Percentiles rank a stretch among this genome's conserved stretches.
Conservation (phyloP, 2,329 filamentous ascomycete species). For the Fusarium sp. region DNA sequence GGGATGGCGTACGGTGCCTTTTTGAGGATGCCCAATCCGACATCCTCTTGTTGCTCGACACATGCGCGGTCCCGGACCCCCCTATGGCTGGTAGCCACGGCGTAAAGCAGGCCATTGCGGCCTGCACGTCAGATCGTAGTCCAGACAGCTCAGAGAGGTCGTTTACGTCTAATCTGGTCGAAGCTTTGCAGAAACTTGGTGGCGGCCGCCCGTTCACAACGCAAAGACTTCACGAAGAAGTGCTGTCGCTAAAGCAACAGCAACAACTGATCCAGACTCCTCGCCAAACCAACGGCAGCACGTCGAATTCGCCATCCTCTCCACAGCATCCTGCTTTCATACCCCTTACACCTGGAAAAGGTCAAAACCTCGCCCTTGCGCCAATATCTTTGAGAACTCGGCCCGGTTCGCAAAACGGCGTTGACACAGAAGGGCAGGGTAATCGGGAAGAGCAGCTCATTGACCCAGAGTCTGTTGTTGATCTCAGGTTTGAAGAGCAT, state of each 20-base stretch:
- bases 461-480: slow-evolving; percentile 58
- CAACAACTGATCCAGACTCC: slow-evolving; percentile 55
- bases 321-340: slow-evolving; percentile 61
- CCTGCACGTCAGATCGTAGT: slow-evolving; percentile 62
- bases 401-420: slow-evolving; percentile 44
- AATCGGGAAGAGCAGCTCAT: slow-evolving; percentile 54
- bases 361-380: slow-evolving; percentile 62
- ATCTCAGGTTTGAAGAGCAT: slow-evolving; percentile 68
- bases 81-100: slow-evolving; percentile 62
- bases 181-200: slow-evolving; percentile 64
- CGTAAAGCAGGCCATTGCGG: slow-evolving; percentile 69
- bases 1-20: slow-evolving; percentile 69
- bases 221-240: slow-evolving; percentile 66
- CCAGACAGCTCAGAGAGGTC: slow-evolving; percentile 58
- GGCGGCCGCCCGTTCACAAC: slow-evolving; percentile 64
- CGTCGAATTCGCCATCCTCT: slow-evolving; percentile 47
- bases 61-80: slow-evolving; percentile 64
- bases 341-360: slow-evolving; percentile 63
- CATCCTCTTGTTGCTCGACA: slow-evolving; percentile 69
- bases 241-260: slow-evolving; percentile 56
- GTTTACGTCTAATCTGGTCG: slow-evolving; percentile 66
- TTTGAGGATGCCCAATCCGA: slow-evolving; percentile 71
- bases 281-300: slow-evolving; percentile 58
- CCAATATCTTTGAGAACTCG: slow-evolving; percentile 52
- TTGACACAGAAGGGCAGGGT: slow-evolving; percentile 38